Evolutionary conservation across 306 rosid species (phyloP).

Genomic region (Sesbania bispinosa): DNA sequence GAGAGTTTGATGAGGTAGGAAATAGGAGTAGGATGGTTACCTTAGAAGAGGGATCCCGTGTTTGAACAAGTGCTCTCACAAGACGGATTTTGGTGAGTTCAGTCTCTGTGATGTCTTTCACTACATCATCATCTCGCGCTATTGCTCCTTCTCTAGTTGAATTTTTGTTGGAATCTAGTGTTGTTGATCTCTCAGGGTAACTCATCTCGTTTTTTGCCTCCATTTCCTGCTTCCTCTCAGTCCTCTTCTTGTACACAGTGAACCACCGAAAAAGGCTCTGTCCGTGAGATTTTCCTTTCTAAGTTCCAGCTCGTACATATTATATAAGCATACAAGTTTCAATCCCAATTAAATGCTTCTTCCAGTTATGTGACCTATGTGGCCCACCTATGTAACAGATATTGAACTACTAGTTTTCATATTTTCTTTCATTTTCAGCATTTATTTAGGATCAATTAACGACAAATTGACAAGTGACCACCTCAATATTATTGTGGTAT

Average conservation of each 20-base stretch:
- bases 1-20: too few species aligned
- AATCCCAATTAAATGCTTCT: constrained; percentile 1
- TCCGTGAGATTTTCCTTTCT: background rate
- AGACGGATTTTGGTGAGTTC: constrained; percentile 32
- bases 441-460: background rate
- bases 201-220: background rate
- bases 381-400: background rate
- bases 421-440: background rate
- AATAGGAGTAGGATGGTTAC: background rate
- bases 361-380: background rate
- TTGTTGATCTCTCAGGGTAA: background rate
- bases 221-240: background rate
- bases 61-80: constrained; percentile 19
- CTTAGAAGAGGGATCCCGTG: constrained; percentile 37
- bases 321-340: too few species aligned
- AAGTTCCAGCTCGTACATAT: background rate
- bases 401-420: background rate
- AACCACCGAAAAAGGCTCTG: background rate
- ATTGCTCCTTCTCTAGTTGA: background rate
- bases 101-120: background rate
- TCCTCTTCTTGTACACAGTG: too few species aligned
- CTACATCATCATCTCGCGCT: background rate
- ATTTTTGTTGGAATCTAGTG: background rate
- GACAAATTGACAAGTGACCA: background rate
- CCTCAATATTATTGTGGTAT: background rate